Percentiles rank a stretch among this genome's conserved stretches.
Evolutionary conservation across 345 rosid genomes (phyloP).

Genomic region (Euphorbia tirucalli): DNA sequence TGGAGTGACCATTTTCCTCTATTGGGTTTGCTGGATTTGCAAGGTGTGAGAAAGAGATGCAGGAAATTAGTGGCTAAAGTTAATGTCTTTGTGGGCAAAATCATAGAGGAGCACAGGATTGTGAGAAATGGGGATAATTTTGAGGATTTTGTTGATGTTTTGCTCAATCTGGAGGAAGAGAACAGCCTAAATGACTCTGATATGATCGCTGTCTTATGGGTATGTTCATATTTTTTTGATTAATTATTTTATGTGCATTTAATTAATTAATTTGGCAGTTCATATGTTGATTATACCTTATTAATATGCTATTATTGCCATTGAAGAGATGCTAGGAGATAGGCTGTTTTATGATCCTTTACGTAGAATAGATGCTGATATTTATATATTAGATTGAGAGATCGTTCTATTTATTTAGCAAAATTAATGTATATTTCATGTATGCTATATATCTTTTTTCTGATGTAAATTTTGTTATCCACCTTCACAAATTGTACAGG

Average conservation of each 20-base stretch:
- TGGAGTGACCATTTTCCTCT: conserved; percentile 88
- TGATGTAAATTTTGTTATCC: neutral
- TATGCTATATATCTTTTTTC: neutral
- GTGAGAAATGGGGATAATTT: conserved; percentile 12
- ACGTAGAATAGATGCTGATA: neutral
- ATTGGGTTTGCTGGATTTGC: conserved; percentile 63
- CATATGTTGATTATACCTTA: neutral
- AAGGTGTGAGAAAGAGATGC: conserved; percentile 73
- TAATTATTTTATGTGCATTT: neutral
- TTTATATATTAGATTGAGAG: neutral
- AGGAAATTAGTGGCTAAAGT: conserved; percentile 50
- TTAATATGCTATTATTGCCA: neutral
- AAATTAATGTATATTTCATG: neutral
- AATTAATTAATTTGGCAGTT: neutral
- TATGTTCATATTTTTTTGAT: conserved; percentile 14
- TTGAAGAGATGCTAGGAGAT: no score
- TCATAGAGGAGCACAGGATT: conserved; percentile 57
- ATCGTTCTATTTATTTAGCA: neutral
- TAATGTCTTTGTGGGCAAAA: conserved; percentile 51
- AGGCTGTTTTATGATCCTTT: neutral
- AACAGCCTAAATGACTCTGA: conserved; percentile 58
- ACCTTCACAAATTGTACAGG: conserved; percentile 2
- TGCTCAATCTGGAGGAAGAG: conserved; percentile 62
- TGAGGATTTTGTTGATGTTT: conserved; percentile 69
- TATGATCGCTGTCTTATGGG: conserved; percentile 89